phyloP scores from a whole-genome alignment of 2,329 filamentous ascomycete species.

The Chaetomiaceae sp. region DNA sequence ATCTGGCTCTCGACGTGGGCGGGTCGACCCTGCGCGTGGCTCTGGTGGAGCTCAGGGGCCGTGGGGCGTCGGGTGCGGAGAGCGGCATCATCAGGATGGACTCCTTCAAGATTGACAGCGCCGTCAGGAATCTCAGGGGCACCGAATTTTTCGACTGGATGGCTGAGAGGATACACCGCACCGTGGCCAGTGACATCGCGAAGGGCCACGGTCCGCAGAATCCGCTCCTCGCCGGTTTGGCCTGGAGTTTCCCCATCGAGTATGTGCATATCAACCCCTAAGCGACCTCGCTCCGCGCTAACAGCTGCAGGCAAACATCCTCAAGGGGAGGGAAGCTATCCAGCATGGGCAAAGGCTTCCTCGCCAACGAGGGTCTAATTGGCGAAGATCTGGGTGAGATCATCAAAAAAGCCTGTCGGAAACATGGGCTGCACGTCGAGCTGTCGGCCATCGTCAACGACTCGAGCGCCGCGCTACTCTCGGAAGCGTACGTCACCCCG shows the following conservation, averaged over 20 bases:
- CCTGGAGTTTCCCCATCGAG: conserved; percentile 68
- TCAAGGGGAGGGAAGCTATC: conserved; percentile 52
- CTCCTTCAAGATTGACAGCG: conserved; percentile 50
- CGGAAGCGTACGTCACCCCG: conserved; percentile 53
- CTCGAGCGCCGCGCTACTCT: conserved; percentile 59
- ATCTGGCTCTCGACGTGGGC: conserved; percentile 61
- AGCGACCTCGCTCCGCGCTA: background rate
- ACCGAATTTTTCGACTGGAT: conserved; percentile 63
- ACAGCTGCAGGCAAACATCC: conserved; percentile 51
- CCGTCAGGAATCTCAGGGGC: conserved; percentile 52
- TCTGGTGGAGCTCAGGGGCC: conserved; percentile 52
- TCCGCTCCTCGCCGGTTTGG: conserved; percentile 53
- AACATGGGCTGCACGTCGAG: conserved; percentile 46
- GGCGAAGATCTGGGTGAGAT: conserved; percentile 56
- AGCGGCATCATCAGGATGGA: conserved; percentile 49
- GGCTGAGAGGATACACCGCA: conserved; percentile 53
- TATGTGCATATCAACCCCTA: conserved; percentile 33
- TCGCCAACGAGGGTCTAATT: conserved; percentile 50
- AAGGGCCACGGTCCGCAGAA: conserved; percentile 32
- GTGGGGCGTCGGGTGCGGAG: conserved; percentile 33
- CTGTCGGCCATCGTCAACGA: conserved; percentile 61
- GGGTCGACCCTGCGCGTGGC: conserved; percentile 62
- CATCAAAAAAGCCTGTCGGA: conserved; percentile 48
- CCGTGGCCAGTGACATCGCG: conserved; percentile 41
- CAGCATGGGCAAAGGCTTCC: conserved; percentile 61